Base-by-base conservation (phyloP, 1,284 basidiomycete species). In the Cutaneotrichosporon sp. region DNA sequence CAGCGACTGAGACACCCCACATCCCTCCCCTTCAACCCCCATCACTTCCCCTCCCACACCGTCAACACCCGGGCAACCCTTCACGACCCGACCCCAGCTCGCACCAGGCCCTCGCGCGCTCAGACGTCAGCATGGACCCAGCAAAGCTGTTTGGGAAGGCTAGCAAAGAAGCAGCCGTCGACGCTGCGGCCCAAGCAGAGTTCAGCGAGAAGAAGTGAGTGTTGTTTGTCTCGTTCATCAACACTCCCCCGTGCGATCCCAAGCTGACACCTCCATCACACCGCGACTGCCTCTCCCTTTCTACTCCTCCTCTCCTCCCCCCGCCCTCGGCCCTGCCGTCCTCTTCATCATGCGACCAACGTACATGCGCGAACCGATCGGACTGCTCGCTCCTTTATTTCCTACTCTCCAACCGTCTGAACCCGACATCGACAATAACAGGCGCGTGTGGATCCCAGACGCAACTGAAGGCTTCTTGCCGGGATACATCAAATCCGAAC, bases 191-290 rank as follows among this genome's bases (percentile, higher is more conserved):
- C 31, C 91, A 94, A 72, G 92, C 92, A 46, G 92, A 95, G 78
- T 97, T 95, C 80, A 95, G 93, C 75, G 91, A 93, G 84, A 95
- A 95, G 88, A 94, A 90, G 79, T 79, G 59, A 46, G 78, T 72
- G 14, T 43, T 50, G 34, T 42, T 51, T 62, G 31, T 33, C 22
- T 38, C 18, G 24, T 38, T 42, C 29, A 57, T 50, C 54, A 20
- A 53, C 33, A 53, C 31, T 16, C n/a, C 36, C n/a, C 50, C 11
- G 53, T 66, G 50, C 59, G 31, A 54, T 54, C 53, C 10, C n/a
- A 22, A n/a, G 43, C 54, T 56, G 54, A 56, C 31, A 34, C 27
- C 29, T n/a, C 20, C 14, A 27, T n/a, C 31, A 29, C 27, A 63
- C 65, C 20, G 24, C 60, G 16, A 43, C 58, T 27, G 27, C 60